These are phyloP conservation scores for Russula vinacea DNA, from an alignment of 768 basidiomycete genomes.

Conservation along the genomic window DNA sequence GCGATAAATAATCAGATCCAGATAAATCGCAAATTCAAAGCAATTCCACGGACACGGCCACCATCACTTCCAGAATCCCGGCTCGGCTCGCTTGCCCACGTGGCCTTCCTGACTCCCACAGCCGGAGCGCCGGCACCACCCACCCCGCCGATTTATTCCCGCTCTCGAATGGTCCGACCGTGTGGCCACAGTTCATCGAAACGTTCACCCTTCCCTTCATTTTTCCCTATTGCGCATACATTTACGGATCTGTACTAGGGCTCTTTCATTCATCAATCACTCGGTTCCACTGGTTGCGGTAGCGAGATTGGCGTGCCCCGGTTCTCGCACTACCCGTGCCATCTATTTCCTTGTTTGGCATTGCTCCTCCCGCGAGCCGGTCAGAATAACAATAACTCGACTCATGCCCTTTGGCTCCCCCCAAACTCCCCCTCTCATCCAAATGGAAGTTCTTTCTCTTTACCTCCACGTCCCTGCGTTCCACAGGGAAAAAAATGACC, in stretches of 20 bases:
- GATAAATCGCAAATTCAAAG: slow-evolving; percentile 24
- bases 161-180: slow-evolving; percentile 1
- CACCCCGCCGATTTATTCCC: slow-evolving; percentile 22
- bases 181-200: neutral
- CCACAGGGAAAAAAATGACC: neutral
- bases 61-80: slow-evolving; percentile 20
- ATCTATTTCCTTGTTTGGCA: slow-evolving; percentile 2
- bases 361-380: slow-evolving; percentile 16
- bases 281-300: slow-evolving; percentile 7
- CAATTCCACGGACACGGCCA: slow-evolving; percentile 29
- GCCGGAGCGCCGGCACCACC: slow-evolving; percentile 24
- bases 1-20: slow-evolving; percentile 21
- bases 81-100: slow-evolving; percentile 15
- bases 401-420: neutral
- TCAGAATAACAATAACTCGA: slow-evolving; percentile 8
- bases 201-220: slow-evolving; percentile 1
- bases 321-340: slow-evolving; percentile 6
- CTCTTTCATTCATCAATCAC: neutral
- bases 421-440: neutral
- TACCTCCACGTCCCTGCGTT: neutral
- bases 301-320: slow-evolving; percentile 5
- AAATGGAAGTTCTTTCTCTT: slow-evolving; percentile 15
- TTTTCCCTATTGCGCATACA: neutral
- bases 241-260: neutral
- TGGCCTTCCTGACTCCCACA: slow-evolving; percentile 22